Evolutionary conservation across 1,284 basidiomycete species (phyloP).

Genomic region (Trametes polyzona): DNA sequence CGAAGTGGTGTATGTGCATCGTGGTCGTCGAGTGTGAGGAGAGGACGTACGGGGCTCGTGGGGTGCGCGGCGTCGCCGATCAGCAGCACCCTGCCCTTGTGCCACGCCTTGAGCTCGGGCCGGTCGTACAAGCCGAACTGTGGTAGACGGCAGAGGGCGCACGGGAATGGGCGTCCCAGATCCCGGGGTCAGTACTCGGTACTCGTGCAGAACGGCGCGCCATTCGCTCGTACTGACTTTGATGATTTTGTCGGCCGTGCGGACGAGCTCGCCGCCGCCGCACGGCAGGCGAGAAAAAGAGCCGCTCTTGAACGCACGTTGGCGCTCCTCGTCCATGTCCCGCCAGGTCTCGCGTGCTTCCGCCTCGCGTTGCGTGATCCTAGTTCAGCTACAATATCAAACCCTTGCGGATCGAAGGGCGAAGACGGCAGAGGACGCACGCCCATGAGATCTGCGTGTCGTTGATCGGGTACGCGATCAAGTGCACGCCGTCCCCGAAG

Average conservation of each 20-base stretch:
- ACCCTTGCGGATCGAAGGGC: background rate
- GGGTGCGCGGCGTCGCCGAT: conserved; percentile 42
- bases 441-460: conserved; percentile 44
- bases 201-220: background rate
- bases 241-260: conserved; percentile 39
- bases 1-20: no score
- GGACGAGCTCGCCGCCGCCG: conserved; percentile 42
- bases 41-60: conserved; percentile 34
- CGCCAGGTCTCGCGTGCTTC: conserved; percentile 50
- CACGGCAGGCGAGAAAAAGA: conserved; percentile 38
- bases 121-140: conserved; percentile 52
- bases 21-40: background rate
- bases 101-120: conserved; percentile 46
- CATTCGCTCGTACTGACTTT: conserved; percentile 36
- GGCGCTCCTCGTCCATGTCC: conserved; percentile 37
- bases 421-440: conserved; percentile 31
- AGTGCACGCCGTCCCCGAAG: conserved; percentile 42
- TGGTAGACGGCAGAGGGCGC: background rate
- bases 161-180: no score
- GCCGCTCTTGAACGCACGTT: conserved; percentile 37
- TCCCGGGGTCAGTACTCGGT: no score
- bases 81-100: conserved; percentile 39
- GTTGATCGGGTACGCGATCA: conserved; percentile 44
- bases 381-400: conserved; percentile 18
- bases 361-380: conserved; percentile 41